These are phyloP conservation scores for Solidago caesia DNA, from an alignment of 129 eudicot genomes.

Conservation along the genomic window DNA sequence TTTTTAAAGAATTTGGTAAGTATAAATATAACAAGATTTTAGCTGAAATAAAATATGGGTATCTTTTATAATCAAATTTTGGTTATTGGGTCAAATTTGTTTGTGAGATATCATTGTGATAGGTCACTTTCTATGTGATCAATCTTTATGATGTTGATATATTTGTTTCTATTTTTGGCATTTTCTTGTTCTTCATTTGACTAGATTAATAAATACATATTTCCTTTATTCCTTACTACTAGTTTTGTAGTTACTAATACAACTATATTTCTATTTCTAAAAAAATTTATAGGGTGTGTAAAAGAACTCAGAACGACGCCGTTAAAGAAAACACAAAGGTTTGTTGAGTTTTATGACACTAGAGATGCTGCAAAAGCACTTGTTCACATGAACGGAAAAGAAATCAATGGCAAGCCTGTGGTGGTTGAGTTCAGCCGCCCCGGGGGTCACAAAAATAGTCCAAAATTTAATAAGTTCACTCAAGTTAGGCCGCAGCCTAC, in stretches of 20 bases:
- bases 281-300: constrained; percentile 47
- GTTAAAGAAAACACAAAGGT: constrained; percentile 58
- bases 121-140: constrained; percentile 42
- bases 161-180: constrained; percentile 32
- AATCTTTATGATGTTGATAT: constrained; percentile 34
- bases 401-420: constrained; percentile 50
- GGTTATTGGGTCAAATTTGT: constrained; percentile 7
- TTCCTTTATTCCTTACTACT: not conserved
- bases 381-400: constrained; percentile 50
- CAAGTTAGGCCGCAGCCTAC: not conserved
- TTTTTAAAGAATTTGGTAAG: constrained; percentile 68
- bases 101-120: constrained; percentile 20
- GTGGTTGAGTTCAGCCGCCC: constrained; percentile 77
- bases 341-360: constrained; percentile 81
- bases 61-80: not conserved
- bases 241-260: too few species aligned
- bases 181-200: constrained; percentile 30
- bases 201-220: not conserved
- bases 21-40: too few species aligned
- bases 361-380: constrained; percentile 70
- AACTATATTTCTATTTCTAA: too few species aligned
- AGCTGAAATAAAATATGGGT: not conserved
- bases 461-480: not conserved
- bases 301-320: constrained; percentile 88
- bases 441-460: constrained; percentile 45